Base-by-base conservation (phyloP, 2,329 filamentous ascomycete genomes). In the Colletotrichum sp. region DNA sequence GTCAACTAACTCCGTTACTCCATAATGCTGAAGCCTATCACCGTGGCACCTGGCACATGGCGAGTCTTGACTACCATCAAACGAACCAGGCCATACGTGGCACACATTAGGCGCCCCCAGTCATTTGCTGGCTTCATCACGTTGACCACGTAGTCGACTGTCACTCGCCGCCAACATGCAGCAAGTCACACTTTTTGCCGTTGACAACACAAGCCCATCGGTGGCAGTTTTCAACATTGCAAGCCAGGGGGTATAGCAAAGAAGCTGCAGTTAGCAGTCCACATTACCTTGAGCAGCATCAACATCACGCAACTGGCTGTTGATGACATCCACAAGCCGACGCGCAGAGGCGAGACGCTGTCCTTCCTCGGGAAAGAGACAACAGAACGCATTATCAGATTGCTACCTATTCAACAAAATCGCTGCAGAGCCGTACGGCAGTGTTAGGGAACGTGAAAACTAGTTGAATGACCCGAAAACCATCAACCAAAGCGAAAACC, bases 351-450 rank as follows among this genome's bases (percentile, higher is more conserved):
- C 74, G 74, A 55, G 52, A 69, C 70, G 74, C 74, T 76, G 74
- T 76, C 74, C 70, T 76, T 74, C 65, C 74, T 56, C 52, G 30
- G 43, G 74, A 76, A 76, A 74, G 74, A 76, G 74, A 76, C 74
- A 76, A 71, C 76, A 74, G 61, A 73, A 76, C 68, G 67, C 65
- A 76, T 32, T 74, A 69, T 76, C 69, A 71, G 60, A 77, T 77
- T 77, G 76, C 76, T 77, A 77, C 65, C 73, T 74, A 76, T 62
- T 67, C 55, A 68, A 75, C 56, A 69, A 64, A 76, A 66, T 52
- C 70, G 76, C 73, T 76, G 74, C 30, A 73, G 18, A 58, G 61
- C 55, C 70, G 27, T 52, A 25, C n/a, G 69, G 73, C 39, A 69
- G 58, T 67, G 73, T 73, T 69, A 77, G 76, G 61, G 69, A 77